Evolutionary conservation across 2,329 filamentous ascomycete species (phyloP).

Genomic region (Hypoxylon sp.): DNA sequence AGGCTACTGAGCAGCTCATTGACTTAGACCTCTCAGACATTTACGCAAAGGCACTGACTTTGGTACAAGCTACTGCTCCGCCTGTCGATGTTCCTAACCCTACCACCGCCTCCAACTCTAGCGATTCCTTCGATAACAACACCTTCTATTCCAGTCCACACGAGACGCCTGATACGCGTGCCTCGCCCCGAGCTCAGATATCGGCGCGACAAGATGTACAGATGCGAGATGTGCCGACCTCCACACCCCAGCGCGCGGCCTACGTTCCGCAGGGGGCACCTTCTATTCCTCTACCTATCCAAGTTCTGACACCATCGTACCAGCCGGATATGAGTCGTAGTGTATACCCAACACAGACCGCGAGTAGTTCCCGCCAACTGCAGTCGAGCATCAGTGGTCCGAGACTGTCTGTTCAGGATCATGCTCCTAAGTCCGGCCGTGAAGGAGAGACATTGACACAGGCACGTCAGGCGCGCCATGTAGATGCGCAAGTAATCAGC

Average conservation of each 20-base stretch:
- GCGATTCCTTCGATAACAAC: slow-evolving; percentile 89
- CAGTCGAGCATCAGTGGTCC: slow-evolving; percentile 17
- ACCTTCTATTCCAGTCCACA: slow-evolving; percentile 96
- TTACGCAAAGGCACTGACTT: slow-evolving; percentile 72
- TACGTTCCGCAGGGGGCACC: slow-evolving; percentile 30
- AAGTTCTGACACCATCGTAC: slow-evolving; percentile 21
- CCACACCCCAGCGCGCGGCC: slow-evolving; percentile 47
- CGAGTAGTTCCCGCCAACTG: slow-evolving; percentile 34
- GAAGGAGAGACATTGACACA: slow-evolving; percentile 20
- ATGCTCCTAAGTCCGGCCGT: slow-evolving; percentile 21
- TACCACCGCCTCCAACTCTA: slow-evolving; percentile 68
- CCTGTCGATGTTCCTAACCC: slow-evolving; percentile 63
- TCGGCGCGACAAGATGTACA: slow-evolving; percentile 50
- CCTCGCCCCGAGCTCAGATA: slow-evolving; percentile 59
- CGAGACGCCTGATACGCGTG: slow-evolving; percentile 72
- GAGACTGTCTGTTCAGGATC: slow-evolving; percentile 24
- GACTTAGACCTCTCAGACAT: slow-evolving; percentile 79
- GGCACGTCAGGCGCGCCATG: slow-evolving; percentile 31
- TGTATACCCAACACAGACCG: slow-evolving; percentile 23
- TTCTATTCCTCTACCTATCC: slow-evolving; percentile 25
- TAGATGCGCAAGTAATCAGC: slow-evolving; percentile 45
- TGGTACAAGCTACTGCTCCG: slow-evolving; percentile 74
- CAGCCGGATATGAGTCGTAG: slow-evolving; percentile 25
- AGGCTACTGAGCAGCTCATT: slow-evolving; percentile 59
- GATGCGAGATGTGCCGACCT: slow-evolving; percentile 50